A percentile compares a stretch with the other conserved stretches of the same genome.
Evolutionary conservation across 345 rosid species (phyloP).

Genomic region (Ceriops zippeliana): DNA sequence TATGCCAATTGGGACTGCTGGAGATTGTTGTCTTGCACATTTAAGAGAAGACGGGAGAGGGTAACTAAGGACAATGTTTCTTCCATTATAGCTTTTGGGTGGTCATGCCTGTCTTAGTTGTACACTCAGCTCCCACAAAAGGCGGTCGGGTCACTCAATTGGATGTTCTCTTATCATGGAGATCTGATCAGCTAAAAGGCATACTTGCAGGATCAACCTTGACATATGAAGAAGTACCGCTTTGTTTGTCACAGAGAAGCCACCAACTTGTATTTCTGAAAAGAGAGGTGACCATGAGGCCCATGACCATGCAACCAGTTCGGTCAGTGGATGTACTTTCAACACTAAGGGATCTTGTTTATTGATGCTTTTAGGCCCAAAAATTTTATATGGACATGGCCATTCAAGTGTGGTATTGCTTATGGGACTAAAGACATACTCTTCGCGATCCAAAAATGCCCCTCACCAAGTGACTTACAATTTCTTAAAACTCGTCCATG

Average conservation of each 20-base stretch:
- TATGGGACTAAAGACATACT: not conserved
- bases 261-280: constrained; percentile 22
- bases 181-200: constrained; percentile 29
- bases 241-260: constrained; percentile 18
- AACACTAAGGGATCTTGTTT: not conserved
- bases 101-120: constrained; percentile 50
- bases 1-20: constrained; percentile 24
- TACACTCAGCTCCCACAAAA: constrained; percentile 53
- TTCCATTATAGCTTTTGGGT: constrained; percentile 20
- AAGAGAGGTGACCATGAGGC: constrained; percentile 8
- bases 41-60: constrained; percentile 12
- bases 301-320: too few relatives aligned
- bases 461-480: too few relatives aligned
- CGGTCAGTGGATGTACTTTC: too few relatives aligned
- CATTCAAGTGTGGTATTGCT: not conserved
- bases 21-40: constrained; percentile 19
- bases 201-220: constrained; percentile 26
- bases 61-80: constrained; percentile 9
- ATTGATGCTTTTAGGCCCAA: not conserved
- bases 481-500: too few relatives aligned
- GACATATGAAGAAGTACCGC: constrained; percentile 8
- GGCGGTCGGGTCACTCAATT: constrained; percentile 40
- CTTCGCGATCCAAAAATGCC: not conserved
- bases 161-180: constrained; percentile 32
- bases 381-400: not conserved